Evolutionary conservation across 2,329 filamentous ascomycete genomes (phyloP).

Genomic region (Metarhizium brunneum): DNA sequence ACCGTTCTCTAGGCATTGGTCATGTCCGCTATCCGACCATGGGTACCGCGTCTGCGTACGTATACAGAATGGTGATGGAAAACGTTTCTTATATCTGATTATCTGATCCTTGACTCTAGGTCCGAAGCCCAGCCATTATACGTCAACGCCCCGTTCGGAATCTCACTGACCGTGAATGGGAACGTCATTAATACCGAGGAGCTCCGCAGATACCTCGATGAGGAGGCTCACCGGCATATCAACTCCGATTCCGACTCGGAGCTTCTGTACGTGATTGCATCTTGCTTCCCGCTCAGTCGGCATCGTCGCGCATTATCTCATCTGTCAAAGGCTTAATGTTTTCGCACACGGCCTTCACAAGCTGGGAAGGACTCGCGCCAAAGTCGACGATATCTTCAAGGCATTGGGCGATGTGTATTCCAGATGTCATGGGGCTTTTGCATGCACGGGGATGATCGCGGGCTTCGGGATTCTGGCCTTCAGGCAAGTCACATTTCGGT

Average conservation of each 20-base stretch:
- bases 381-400: conserved; percentile 67
- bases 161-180: conserved; percentile 76
- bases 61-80: conserved; percentile 1
- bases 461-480: conserved; percentile 75
- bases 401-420: conserved; percentile 64
- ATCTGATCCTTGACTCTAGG: conserved; percentile 30
- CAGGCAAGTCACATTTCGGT: conserved; percentile 26
- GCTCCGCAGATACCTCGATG: conserved; percentile 62
- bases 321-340: conserved; percentile 53
- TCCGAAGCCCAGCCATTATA: conserved; percentile 90
- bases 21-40: conserved; percentile 87
- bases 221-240: conserved; percentile 74
- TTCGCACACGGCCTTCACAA: conserved; percentile 76
- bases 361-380: conserved; percentile 72
- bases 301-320: not conserved
- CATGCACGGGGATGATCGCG: conserved; percentile 74
- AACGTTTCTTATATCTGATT: not conserved
- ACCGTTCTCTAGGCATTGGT: conserved; percentile 37
- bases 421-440: conserved; percentile 65
- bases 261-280: conserved; percentile 10
- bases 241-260: conserved; percentile 88
- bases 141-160: conserved; percentile 73
- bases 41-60: conserved; percentile 55
- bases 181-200: conserved; percentile 74
- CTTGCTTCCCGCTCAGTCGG: not conserved